Evolutionary conservation across 2,329 filamentous ascomycete genomes (phyloP), one percentile per base, ranked within the genome.

Genomic region (Fusarium nisikadoi): DNA sequence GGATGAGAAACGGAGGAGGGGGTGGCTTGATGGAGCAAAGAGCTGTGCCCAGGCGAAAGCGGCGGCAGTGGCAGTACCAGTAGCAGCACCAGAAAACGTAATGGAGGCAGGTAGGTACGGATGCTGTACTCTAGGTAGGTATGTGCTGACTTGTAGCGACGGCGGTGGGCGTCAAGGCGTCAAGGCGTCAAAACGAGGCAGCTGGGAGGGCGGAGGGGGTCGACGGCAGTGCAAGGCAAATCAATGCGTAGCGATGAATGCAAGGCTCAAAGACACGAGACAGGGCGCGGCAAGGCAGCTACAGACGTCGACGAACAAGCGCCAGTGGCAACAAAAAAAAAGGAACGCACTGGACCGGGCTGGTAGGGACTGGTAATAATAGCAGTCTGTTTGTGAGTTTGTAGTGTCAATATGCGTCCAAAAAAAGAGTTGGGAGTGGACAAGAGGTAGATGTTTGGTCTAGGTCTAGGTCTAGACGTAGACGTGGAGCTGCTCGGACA

Each of bases 11-110:
- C 62, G 73, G 74, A 76, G 73, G 75, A 76, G 75, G 75, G 75
- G 75, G 75, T 76, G 75, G 75, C 75, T 76, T 76, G 73, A 75
- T 75, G 73, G 74, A 77, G 70, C 57, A 74, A 70, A 60, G 63
- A 76, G 74, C 75, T 75, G 72, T 65, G 71, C 65, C 68, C 68
- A 56, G 72, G 67, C 70, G 72, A 75, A 47, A 55, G 52, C 52
- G 52, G 52, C 52, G 52, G 38, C 27, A 55, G 38, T 25, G 52
- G 52, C n/a, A 55, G 52, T 25, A 53, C 25, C 54, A 35, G 20
- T 35, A 31, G 42, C 55, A 38, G 35, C 45, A n/a, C 45, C 45
- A 59, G 27, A 36, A 38, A 53, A 25, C 55, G 62, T 47, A 59
- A 38, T 39, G 27, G 13, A 39, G 45, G 29, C 46, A 49, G 46